Conservation (phyloP, 129 eudicot species). For the Centrapalus pauciflorus region DNA sequence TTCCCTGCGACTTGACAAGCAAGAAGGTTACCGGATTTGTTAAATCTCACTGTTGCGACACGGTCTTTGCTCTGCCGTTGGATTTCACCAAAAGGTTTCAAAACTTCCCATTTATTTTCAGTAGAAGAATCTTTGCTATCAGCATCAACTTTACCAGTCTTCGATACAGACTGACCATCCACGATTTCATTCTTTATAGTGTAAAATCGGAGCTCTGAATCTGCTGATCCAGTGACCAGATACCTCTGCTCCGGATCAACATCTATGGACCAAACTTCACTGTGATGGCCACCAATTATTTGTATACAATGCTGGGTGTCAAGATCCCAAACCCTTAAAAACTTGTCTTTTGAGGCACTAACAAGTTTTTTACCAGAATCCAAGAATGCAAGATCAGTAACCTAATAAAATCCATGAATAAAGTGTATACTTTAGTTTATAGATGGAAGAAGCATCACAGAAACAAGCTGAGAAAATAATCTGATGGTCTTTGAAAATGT, state of each 20-base stretch:
- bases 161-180: constrained; percentile 27
- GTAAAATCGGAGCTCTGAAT: constrained; percentile 75
- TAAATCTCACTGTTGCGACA: constrained; percentile 75
- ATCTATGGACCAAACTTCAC: constrained; percentile 94
- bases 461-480: not conserved
- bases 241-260: constrained; percentile 68
- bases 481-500: not conserved
- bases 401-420: constrained; percentile 33
- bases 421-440: not conserved
- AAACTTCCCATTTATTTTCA: constrained; percentile 78
- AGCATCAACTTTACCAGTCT: constrained; percentile 14
- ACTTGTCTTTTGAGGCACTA: constrained; percentile 90
- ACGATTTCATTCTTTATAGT: constrained; percentile 43
- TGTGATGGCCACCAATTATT: constrained; percentile 93
- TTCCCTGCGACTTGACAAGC: constrained; percentile 96
- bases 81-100: constrained; percentile 87
- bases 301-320: constrained; percentile 95
- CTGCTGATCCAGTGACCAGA: constrained; percentile 88
- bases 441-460: not conserved
- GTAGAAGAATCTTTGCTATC: constrained; percentile 23
- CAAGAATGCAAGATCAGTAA: constrained; percentile 88
- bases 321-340: constrained; percentile 95
- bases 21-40: constrained; percentile 67
- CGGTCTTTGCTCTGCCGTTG: constrained; percentile 80
- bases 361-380: constrained; percentile 80